Evolutionary conservation across 176 grass and related monocot genomes (phyloP).

Genomic region (Triticum turgidum): DNA sequence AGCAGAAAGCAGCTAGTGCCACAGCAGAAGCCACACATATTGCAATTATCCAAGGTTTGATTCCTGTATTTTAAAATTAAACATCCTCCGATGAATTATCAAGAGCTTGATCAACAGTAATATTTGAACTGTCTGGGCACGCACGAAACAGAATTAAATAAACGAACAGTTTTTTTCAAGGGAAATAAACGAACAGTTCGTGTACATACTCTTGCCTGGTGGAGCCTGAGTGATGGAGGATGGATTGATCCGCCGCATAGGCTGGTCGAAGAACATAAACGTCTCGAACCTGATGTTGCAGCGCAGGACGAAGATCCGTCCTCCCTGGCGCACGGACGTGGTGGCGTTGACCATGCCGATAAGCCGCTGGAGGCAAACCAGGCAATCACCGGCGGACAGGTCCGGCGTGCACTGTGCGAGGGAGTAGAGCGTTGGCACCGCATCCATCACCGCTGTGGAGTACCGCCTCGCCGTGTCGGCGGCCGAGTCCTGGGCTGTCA

Average conservation of each 20-base stretch:
- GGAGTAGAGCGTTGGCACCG: not conserved
- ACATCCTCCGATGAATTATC: too few relatives aligned
- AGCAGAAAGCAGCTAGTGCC: not conserved
- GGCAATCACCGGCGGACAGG: not conserved
- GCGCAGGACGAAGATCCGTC: not conserved
- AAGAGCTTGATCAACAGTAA: too few relatives aligned
- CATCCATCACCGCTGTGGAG: not conserved
- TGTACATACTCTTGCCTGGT: not conserved
- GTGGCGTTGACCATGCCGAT: not conserved
- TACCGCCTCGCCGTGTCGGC: not conserved
- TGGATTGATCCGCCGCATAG: not conserved
- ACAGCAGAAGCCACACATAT: not conserved
- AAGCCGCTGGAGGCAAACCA: not conserved
- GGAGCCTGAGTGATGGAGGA: not conserved
- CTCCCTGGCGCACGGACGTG: not conserved
- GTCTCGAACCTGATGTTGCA: slow-evolving; percentile 19
- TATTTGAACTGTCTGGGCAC: not conserved
- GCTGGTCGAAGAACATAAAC: not conserved
- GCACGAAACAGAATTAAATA: not conserved
- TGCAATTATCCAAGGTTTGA: not conserved
- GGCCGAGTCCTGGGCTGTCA: not conserved
- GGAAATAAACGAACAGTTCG: not conserved
- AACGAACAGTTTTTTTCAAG: not conserved
- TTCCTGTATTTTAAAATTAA: not conserved
- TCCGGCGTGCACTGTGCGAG: not conserved